Conservation (phyloP, 768 basidiomycete species). For the Trametes cubensis region DNA sequence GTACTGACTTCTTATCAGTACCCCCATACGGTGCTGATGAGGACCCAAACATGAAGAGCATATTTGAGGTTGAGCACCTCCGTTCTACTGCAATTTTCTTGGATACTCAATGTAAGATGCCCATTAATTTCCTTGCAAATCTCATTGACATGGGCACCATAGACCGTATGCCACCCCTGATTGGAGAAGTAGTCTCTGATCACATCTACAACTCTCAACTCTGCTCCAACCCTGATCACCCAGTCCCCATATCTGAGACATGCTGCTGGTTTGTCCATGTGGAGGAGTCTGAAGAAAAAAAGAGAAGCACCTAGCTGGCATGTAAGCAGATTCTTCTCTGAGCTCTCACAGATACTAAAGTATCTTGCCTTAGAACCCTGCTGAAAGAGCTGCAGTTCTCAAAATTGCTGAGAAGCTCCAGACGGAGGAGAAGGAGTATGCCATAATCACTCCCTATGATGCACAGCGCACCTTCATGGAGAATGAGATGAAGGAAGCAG, state of each 20-base stretch:
- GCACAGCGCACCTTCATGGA: constrained; percentile 67
- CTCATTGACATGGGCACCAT: constrained; percentile 11
- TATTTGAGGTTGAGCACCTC: constrained; percentile 78
- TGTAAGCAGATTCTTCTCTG: constrained; percentile 29
- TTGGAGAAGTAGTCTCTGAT: constrained; percentile 72
- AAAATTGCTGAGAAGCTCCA: constrained; percentile 61
- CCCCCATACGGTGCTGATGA: constrained; percentile 81
- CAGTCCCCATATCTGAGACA: constrained; percentile 42
- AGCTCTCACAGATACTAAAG: neutral
- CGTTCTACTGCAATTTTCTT: constrained; percentile 53
- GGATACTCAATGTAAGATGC: constrained; percentile 69
- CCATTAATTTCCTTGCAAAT: constrained; percentile 13
- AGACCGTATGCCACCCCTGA: constrained; percentile 87
- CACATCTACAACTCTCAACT: constrained; percentile 66
- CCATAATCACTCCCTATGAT: constrained; percentile 84
- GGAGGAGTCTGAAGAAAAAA: constrained; percentile 38
- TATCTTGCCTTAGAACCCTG: constrained; percentile 50
- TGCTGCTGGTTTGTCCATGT: constrained; percentile 75
- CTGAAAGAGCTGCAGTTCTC: constrained; percentile 59
- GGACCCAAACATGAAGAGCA: constrained; percentile 62
- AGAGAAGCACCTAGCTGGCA: constrained; percentile 42
- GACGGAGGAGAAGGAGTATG: constrained; percentile 49
- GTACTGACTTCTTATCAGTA: constrained; percentile 47
- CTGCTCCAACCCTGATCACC: constrained; percentile 53
- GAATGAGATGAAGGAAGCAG: constrained; percentile 48